Base-by-base conservation (phyloP, 345 rosid genomes). In the Moricandia moricandioides region DNA sequence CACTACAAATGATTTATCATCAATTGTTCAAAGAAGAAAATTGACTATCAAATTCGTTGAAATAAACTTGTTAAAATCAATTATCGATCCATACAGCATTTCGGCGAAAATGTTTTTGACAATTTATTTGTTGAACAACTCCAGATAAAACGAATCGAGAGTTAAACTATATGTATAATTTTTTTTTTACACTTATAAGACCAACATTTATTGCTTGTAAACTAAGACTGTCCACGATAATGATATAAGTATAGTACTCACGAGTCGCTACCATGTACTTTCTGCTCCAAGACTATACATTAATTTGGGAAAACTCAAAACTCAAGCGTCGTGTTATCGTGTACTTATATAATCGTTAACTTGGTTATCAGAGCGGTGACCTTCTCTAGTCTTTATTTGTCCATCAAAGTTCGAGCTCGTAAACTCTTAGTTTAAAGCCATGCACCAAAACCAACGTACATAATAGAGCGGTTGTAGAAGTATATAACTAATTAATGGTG, bases 201-300 rank as follows among this genome's bases (percentile, higher is more conserved):
- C 79, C 73, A 75, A 75, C 74, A 75, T 68, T 51, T 49, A 64
- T 75, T 68, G 79, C 79, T 75, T 75, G 63, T 52, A 29, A 69
- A 69, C 69, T 11, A 75, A 61, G 79, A 4, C 57, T 75, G 73
- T 69, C 69, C 17, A 69, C 47, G 57, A 75, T n/a, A 68, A 75
- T 61, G 69, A 69, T 56, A 21, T 21, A 1, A 69, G 79, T 75
- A 45, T 45, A 62, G 64, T 37, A 69, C 47, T 75, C 79, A 75
- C 63, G 69, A 75, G 79, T 75, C 16, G 56, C 34, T 69, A 54
- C 68, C 67, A 68, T 43, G 49, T 43, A 43, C 2, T 5, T 13
- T 43, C 49, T 43, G 73, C 64, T 75, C 57, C 74, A 49, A 75
- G 63, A 51, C 35, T n/a, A 75, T 26, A 61, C 57, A 68, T 27